Evolutionary conservation across 176 grass and related monocot species (phyloP).

Genomic region (Ampelocalamus luodianensis): DNA sequence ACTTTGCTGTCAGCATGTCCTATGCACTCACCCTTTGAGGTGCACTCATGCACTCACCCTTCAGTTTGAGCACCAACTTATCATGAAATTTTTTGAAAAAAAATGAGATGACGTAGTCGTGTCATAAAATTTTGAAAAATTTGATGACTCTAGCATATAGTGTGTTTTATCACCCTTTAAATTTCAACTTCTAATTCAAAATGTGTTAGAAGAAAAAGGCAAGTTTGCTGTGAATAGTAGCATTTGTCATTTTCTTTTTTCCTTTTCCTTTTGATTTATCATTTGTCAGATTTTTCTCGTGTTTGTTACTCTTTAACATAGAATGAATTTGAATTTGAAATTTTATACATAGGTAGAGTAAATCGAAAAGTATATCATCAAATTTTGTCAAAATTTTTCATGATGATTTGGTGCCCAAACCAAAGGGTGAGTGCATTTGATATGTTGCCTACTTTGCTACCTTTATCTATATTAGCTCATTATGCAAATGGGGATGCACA

Average conservation of each 20-base stretch:
- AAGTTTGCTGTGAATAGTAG: background rate
- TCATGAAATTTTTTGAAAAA: background rate
- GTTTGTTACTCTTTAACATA: background rate
- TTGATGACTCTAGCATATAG: background rate
- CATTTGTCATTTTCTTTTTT: background rate
- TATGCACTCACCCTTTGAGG: background rate
- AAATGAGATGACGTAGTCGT: background rate
- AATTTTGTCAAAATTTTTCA: background rate
- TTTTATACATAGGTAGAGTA: background rate
- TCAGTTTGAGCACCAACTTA: background rate
- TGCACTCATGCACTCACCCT: background rate
- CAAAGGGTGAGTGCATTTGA: background rate
- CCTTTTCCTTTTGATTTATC: background rate
- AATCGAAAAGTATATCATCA: background rate
- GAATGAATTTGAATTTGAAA: background rate
- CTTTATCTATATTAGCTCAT: constrained; percentile 4
- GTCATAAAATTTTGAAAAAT: too few relatives aligned
- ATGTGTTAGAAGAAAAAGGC: background rate
- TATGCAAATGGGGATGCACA: background rate
- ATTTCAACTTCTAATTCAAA: background rate
- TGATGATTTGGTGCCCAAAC: background rate
- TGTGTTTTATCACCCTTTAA: background rate
- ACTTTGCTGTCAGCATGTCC: background rate
- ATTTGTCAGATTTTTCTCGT: background rate
- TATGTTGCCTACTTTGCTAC: background rate